A percentile compares a stretch with the other conserved stretches of the same genome.
Conservation (phyloP, 2,329 filamentous ascomycete genomes). For the Endoconidiophora laricicola region DNA sequence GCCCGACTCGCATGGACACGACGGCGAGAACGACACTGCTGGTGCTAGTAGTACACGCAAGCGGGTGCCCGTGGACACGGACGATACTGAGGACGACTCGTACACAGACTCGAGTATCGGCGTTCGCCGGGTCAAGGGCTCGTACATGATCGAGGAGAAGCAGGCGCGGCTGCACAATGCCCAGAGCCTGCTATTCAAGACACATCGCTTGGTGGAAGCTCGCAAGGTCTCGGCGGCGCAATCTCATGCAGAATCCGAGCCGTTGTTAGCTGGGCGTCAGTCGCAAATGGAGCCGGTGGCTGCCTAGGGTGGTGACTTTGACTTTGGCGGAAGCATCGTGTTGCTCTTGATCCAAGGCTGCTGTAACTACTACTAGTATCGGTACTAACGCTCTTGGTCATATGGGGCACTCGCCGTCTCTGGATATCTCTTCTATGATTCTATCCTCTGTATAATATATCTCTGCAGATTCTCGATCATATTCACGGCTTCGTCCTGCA, state of each 20-base stretch:
- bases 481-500: not conserved
- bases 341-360: too few species aligned
- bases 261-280: too few species aligned
- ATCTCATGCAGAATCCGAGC: too few species aligned
- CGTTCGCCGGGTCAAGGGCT: constrained; percentile 12
- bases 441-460: not conserved
- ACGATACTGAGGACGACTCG: constrained; percentile 15
- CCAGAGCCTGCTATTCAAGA: constrained; percentile 22
- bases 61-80: constrained; percentile 13
- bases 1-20: not conserved
- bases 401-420: not conserved
- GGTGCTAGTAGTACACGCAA: constrained; percentile 14
- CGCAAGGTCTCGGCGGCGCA: not conserved
- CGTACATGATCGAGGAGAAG: constrained; percentile 20
- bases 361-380: too few species aligned
- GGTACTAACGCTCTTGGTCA: too few species aligned
- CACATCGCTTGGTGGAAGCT: constrained; percentile 9
- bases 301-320: too few species aligned
- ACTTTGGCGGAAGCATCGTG: too few species aligned
- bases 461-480: not conserved
- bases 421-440: not conserved
- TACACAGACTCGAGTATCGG: constrained; percentile 17
- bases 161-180: constrained; percentile 26
- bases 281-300: too few species aligned
- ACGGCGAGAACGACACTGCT: constrained; percentile 2